Evolutionary conservation across 805 yeast genomes (phyloP).

Genomic region (Sungouiella blattae): DNA sequence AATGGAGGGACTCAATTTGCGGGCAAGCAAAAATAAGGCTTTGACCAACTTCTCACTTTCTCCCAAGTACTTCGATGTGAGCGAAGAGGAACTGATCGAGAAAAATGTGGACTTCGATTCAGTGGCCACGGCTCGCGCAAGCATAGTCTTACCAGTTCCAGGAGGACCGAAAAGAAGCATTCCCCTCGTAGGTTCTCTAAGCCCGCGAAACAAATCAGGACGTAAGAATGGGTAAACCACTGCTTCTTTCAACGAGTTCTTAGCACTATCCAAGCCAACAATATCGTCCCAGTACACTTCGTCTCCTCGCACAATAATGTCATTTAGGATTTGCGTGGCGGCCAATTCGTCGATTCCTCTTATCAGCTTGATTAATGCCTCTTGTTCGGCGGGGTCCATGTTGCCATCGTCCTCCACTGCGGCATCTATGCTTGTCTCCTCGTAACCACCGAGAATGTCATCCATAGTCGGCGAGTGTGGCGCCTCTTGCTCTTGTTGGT

Average conservation of each 20-base stretch:
- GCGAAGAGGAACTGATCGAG: constrained; percentile 83
- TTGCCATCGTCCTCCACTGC: constrained; percentile 2
- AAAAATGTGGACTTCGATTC: constrained; percentile 92
- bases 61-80: constrained; percentile 85
- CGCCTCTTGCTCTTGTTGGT: too few species aligned
- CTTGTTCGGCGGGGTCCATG: constrained; percentile 25
- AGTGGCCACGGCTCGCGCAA: constrained; percentile 94
- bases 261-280: constrained; percentile 89
- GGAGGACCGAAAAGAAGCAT: constrained; percentile 97
- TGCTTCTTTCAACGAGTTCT: constrained; percentile 84
- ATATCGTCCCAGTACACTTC: constrained; percentile 94
- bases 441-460: constrained; percentile 21
- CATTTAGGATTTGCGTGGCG: constrained; percentile 81
- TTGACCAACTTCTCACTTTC: constrained; percentile 92
- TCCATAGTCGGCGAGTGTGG: constrained; percentile 24
- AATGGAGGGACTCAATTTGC: constrained; percentile 84
- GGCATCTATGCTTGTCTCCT: constrained; percentile 12
- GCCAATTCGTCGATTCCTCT: constrained; percentile 76
- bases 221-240: constrained; percentile 94
- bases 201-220: constrained; percentile 87
- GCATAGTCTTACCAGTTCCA: constrained; percentile 98
- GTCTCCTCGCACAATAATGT: constrained; percentile 85
- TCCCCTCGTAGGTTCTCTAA: constrained; percentile 94
- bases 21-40: constrained; percentile 82
- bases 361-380: constrained; percentile 41